Evolutionary conservation across 176 grass and related monocot genomes (phyloP), one percentile per base, ranked within the genome.

Genomic region (Coix lacrymajobi): DNA sequence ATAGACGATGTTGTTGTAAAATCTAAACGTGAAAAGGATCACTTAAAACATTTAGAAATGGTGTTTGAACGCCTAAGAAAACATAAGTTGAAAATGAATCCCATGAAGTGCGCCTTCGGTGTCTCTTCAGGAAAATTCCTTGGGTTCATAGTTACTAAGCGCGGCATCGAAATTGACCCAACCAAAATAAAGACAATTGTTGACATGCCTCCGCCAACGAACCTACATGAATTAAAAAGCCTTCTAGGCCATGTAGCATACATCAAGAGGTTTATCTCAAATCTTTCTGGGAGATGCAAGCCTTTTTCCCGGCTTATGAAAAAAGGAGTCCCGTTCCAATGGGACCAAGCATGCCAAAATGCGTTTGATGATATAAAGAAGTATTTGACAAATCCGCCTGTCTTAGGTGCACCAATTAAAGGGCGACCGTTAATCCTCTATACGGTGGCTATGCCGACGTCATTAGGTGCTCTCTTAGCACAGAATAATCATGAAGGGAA

Each of bases 331-430:
- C 58, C 58, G 0, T 65, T 78, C 13, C 4, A 64, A 32, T 78
- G 39, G 73, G 58, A 78, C 33, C 57, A 63, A 78, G 75, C 57
- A 22, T 65, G 76, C n/a, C 60, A 78, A 64, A 78, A 78, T n/a
- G 57, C 39, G 2, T 78, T 78, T 1, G 16, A 63, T 0, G 56
- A 63, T 20, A 78, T 63, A 19, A 79, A 81, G 4, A 70, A 29
- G 4, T 69, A 69, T 6, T 11, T 81, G 0, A 69, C 6, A 20
- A 69, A 67, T 13, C 46, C 65, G 0, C 65, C 4, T 4, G 0
- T 69, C 0, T 20, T 80, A 2, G 1, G 22, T 3, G 32, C 63
- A 0, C 44, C 48, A 7, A 7, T 81, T 8, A 81, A 57, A 52
- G 65, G 65, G 0, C 0, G 46, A 0, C 79, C 65, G 4, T 2